Evolutionary conservation across 768 basidiomycete genomes (phyloP).

Genomic region (Amanita pseudoporphyria): DNA sequence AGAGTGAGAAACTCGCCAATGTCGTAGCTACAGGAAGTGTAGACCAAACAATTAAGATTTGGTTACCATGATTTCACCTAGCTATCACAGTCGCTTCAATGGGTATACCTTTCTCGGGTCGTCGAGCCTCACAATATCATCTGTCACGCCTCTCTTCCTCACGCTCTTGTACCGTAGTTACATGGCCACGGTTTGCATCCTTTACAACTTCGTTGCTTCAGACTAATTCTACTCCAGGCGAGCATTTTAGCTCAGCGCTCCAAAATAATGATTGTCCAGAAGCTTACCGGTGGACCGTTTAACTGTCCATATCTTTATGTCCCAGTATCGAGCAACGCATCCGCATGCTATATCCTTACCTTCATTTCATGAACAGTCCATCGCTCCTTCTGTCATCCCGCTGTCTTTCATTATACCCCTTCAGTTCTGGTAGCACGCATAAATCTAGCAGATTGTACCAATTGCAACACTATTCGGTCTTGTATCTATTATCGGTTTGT

Average conservation of each 20-base stretch:
- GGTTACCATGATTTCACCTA: conserved; percentile 38
- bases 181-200: background rate
- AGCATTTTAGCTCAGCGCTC: background rate
- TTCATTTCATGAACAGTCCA: background rate
- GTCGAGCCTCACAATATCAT: background rate
- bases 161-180: background rate
- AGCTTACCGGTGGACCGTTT: background rate
- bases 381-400: conserved; percentile 2
- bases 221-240: background rate
- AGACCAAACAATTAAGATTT: conserved; percentile 58
- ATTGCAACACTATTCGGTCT: conserved; percentile 5
- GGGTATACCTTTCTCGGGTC: background rate
- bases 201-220: background rate
- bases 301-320: conserved; percentile 1
- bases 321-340: conserved; percentile 2
- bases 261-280: background rate
- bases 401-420: conserved; percentile 3
- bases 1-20: conserved; percentile 52
- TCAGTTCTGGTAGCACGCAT: conserved; percentile 5
- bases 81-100: background rate
- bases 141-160: background rate
- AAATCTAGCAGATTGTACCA: conserved; percentile 7
- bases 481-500: conserved; percentile 2
- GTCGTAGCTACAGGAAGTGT: conserved; percentile 63
- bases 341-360: conserved; percentile 4